Base-by-base conservation (phyloP, 768 basidiomycete species). In the Kwoniella sp. region DNA sequence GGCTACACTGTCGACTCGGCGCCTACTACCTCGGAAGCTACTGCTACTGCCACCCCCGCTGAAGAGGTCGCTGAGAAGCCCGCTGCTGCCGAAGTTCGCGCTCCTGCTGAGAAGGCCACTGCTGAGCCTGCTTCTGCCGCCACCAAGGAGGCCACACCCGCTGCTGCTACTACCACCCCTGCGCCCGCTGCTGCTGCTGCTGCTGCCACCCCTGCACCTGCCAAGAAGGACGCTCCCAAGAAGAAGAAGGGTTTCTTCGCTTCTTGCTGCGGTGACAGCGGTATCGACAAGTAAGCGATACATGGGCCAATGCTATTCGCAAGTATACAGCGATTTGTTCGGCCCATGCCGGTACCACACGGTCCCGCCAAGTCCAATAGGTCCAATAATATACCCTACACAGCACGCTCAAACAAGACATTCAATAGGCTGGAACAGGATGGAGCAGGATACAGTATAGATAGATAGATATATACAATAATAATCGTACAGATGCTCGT, bases 261-360 rank as follows among this genome's bases (percentile, higher is more conserved):
- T 47, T 59, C 63, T 33, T 71, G 70, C 53, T 71, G 70, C 47
- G 70, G 63, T 17, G 68, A 63, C 44, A 58, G 60, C 24, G 64
- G 59, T 55, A 65, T 64, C 24, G 63, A 64, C 40, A 58, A 64
- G 29, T 64, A 64, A 46, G 17, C 44, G 33, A n/a, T n/a, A n/a
- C n/a, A n/a, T n/a, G n/a, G n/a, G n/a, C n/a, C n/a, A n/a, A n/a
- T n/a, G n/a, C n/a, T n/a, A 13, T 33, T 33, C 33, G 33, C 33
- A 33, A 33, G n/a, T n/a, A n/a, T n/a, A n/a, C n/a, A n/a, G n/a
- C n/a, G n/a, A n/a, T n/a, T n/a, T n/a, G n/a, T n/a, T n/a, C n/a
- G n/a, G n/a, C n/a, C n/a, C n/a, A n/a, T n/a, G n/a, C n/a, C n/a
- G n/a, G n/a, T n/a, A n/a, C n/a, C n/a, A n/a, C n/a, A n/a, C n/a